Evolutionary conservation across 768 basidiomycete species (phyloP).

Genomic region (Macrolepiota dolichaula): DNA sequence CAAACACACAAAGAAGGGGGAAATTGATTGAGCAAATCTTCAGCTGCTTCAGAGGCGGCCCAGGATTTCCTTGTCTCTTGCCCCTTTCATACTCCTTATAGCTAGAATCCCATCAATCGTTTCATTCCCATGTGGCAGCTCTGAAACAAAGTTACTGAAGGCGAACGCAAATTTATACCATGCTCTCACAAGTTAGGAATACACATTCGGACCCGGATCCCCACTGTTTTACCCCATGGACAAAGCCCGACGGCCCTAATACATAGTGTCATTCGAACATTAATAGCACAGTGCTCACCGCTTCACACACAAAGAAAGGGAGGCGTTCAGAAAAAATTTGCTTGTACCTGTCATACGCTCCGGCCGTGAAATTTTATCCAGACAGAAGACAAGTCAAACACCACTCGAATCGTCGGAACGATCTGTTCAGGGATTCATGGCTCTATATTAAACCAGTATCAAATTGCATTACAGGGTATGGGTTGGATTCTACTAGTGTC

Average conservation of each 20-base stretch:
- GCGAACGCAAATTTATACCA: too few relatives aligned
- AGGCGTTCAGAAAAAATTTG: too few relatives aligned
- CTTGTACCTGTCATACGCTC: too few relatives aligned
- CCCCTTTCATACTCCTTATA: background rate
- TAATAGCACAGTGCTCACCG: background rate
- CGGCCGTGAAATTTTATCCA: too few relatives aligned
- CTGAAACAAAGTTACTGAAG: background rate
- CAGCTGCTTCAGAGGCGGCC: too few relatives aligned
- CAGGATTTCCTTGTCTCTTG: background rate
- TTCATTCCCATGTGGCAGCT: background rate
- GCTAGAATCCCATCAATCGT: background rate
- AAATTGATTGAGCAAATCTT: too few relatives aligned
- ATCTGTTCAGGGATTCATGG: background rate
- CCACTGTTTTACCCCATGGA: background rate
- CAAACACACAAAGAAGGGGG: too few relatives aligned
- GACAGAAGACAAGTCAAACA: background rate
- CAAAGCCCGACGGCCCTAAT: background rate
- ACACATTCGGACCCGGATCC: background rate
- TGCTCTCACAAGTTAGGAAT: too few relatives aligned
- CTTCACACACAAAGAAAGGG: too few relatives aligned
- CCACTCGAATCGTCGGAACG: background rate
- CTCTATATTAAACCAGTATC: too few relatives aligned
- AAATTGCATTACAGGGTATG: background rate
- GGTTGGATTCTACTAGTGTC: background rate
- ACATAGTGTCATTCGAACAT: background rate